Base-by-base conservation (phyloP, 192 early-diverging fungal genomes). In the Coemansia sp. region DNA sequence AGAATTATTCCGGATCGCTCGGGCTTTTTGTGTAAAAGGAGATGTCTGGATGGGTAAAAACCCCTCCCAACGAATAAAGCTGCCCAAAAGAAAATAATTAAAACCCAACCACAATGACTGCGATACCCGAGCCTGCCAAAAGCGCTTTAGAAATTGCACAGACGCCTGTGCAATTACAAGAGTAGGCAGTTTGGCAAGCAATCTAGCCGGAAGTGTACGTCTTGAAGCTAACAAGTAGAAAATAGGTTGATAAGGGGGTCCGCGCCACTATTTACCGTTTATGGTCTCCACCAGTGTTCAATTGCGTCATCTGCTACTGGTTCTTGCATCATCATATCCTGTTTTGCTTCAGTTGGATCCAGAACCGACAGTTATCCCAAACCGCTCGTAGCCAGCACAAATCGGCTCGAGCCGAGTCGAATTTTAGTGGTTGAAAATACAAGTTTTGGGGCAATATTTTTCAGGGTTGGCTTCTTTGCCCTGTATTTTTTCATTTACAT, bases 271-370 rank as follows among this genome's bases (percentile, higher is more conserved):
- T 5, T 43, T 43, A 15, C 41, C 41, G 15, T 43, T 43, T 5
- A 11, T 43, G 41, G 41, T 32, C 14, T 12, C 0, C 47, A 0
- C 4, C 47, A n/a, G 47, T 57, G 56, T 37, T 27, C 56, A 10
- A 41, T 57, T 32, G 3, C 56, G 37, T 41, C 56, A 57, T 57
- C 2, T 21, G 8, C 56, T 57, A 37, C 56, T 38, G 37, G 35
- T 21, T 19, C 19, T 57, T n/a, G 19, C 37, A 39, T 57, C 56
- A 57, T 39, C 35, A 6, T 49, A 19, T 49, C 47, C 47, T 49
- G 47, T 49, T 49, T 49, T 32, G 19, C 47, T 17, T 21, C n/a
- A 22, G 47, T 17, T 3, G 43, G 47, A 22, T 49, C 17, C 19
- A 21, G 19, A 7, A 5, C 17, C 47, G 3, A 19, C 5, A 17